Conservation (phyloP, 805 yeast genomes). For the Nakazawaea wyomingensis region DNA sequence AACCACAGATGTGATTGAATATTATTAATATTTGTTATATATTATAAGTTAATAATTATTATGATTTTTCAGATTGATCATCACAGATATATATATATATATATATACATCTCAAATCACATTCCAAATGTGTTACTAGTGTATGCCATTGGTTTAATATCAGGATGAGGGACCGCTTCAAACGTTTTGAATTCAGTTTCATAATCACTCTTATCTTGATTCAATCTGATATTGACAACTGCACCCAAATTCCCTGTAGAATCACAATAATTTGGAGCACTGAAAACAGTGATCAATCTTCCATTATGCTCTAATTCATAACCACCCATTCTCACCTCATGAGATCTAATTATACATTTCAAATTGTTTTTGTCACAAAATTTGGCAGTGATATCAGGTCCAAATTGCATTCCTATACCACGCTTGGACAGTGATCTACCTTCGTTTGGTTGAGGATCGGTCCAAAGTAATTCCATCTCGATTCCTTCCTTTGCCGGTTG, state of each 20-base stretch:
- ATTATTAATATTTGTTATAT: no score
- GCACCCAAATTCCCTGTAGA: constrained; percentile 89
- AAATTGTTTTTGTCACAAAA: constrained; percentile 72
- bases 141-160: constrained; percentile 92
- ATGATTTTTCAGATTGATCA: no score
- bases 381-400: constrained; percentile 84
- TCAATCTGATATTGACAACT: constrained; percentile 63
- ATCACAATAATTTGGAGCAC: constrained; percentile 98
- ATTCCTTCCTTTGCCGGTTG: constrained; percentile 91
- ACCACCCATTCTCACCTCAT: constrained; percentile 92
- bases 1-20: no score
- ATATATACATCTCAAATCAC: constrained; percentile 11
- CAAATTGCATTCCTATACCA: constrained; percentile 95
- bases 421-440: constrained; percentile 89
- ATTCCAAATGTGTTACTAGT: constrained; percentile 43
- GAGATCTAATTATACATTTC: constrained; percentile 83
- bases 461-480: constrained; percentile 96
- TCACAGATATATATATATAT: no score
- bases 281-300: constrained; percentile 84
- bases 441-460: constrained; percentile 78
- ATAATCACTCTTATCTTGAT: constrained; percentile 38
- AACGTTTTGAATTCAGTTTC: constrained; percentile 56
- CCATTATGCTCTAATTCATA: constrained; percentile 85
- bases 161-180: constrained; percentile 85
- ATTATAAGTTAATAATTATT: no score